Conservation (phyloP, 257 asterid species). For the Nicotiana undulata region DNA sequence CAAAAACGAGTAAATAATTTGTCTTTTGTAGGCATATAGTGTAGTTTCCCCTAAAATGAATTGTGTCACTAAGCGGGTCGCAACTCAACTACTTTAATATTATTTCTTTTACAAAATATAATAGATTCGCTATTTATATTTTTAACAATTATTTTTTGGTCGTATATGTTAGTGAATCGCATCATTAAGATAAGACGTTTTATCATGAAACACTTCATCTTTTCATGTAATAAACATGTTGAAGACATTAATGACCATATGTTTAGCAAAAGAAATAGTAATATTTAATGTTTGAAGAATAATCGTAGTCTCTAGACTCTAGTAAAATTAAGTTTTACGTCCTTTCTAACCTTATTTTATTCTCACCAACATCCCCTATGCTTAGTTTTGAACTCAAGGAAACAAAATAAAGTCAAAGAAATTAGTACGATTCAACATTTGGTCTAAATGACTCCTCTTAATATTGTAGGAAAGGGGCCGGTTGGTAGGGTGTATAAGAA, state of each 20-base stretch:
- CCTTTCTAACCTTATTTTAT: background rate
- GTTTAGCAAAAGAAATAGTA: background rate
- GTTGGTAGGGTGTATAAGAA: too few species aligned
- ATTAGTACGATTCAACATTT: background rate
- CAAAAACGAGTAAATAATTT: too few species aligned
- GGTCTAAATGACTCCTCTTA: background rate
- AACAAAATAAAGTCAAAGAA: background rate
- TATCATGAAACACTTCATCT: background rate
- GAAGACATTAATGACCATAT: background rate
- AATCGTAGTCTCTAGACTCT: background rate
- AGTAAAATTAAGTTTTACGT: background rate
- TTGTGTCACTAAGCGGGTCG: too few species aligned
- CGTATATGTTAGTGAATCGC: background rate
- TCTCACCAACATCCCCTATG: background rate
- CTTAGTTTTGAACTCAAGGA: background rate
- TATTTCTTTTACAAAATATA: background rate
- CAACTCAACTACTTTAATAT: too few species aligned
- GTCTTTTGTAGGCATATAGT: too few species aligned
- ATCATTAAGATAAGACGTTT: background rate
- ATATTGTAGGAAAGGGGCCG: too few species aligned
- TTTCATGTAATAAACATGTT: background rate
- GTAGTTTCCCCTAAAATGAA: too few species aligned
- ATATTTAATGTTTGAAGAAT: background rate
- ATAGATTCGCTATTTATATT: background rate
- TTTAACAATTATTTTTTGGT: background rate